Evolutionary conservation across 305 asterid species (phyloP), one percentile per base, ranked within the genome.

Genomic region (Solanum hybrid): DNA sequence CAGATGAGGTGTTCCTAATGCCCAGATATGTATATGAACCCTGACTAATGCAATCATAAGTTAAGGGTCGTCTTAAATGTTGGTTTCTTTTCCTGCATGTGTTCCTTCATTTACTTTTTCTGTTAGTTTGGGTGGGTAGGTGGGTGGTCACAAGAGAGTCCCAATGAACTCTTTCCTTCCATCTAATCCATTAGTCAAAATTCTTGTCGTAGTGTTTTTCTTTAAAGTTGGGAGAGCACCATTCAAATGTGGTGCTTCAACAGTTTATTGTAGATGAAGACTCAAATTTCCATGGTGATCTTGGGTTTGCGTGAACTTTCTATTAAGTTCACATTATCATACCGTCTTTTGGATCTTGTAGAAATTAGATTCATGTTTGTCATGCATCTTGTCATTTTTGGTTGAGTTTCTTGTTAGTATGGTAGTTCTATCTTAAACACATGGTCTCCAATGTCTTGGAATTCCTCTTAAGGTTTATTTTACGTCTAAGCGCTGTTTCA

Each of bases 371-470:
- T 82, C 72, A 42, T 8, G 12, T 27, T 45, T 82, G 27, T 31
- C 87, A 82, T 78, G 85, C 60, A 36, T 77, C 60, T 37, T 60
- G 26, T 37, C 8, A 12, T 29, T 29, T 82, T 82, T 29, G 87
- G 72, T 82, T 82, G 72, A 45, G 87, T 45, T 56, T n/a, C 87
- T 45, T 82, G 87, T 17, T 82, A 82, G 87, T 42, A 27, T 82
- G 19, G 72, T 82, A 10, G 6, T 82, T 45, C 73, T 22, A 36
- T 82, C 73, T 45, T 29, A 29, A 45, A 45, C 27, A 45, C 73
- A 45, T 82, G 87, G 87, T 45, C 71, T 82, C 29, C 73, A 82
- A 29, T 82, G 40, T 82, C 72, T 17, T 45, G 38, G 40, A 40
- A 45, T 45, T 45, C 87, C 38, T 42, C 37, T 19, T 34, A 17